These are phyloP conservation scores for Byssochlamys sp. DNA, from an alignment of 2,329 filamentous ascomycete genomes.

Conservation along the genomic window DNA sequence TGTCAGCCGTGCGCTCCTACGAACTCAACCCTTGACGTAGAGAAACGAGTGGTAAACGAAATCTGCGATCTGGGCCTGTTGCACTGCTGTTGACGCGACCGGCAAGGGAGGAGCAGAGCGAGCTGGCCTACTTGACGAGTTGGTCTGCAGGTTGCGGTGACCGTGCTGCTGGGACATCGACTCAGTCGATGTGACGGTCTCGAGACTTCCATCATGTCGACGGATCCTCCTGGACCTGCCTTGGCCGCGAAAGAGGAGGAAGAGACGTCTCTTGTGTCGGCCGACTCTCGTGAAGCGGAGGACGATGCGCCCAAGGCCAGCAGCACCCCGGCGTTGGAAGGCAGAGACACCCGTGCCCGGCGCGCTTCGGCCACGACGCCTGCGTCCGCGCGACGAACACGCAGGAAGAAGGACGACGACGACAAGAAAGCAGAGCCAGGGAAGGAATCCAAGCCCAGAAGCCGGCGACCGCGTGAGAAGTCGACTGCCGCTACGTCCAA, in stretches of 20 bases:
- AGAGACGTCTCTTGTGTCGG: conserved; percentile 9
- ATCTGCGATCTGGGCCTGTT: not conserved
- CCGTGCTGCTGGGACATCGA: not conserved
- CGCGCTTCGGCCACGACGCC: conserved; percentile 19
- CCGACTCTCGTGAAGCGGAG: conserved; percentile 6
- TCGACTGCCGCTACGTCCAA: conserved; percentile 15
- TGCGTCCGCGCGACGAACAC: conserved; percentile 19
- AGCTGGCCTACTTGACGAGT: conserved; percentile 16
- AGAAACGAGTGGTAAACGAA: not conserved
- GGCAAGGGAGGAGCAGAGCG: not conserved
- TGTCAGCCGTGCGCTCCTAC: not conserved
- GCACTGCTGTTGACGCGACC: not conserved
- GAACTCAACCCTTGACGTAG: not conserved
- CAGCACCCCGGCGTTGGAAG: conserved; percentile 4
- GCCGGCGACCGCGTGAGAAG: conserved; percentile 27
- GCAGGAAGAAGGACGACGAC: conserved; percentile 34
- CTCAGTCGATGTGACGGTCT: not conserved
- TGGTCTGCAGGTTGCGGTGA: not conserved
- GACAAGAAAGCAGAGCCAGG: conserved; percentile 16
- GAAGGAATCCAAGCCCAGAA: conserved; percentile 16
- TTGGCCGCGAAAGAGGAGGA: not conserved
- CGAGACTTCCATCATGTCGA: not conserved
- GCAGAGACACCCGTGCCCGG: conserved; percentile 22
- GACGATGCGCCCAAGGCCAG: conserved; percentile 4
- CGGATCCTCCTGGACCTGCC: conserved; percentile 2